Base-by-base conservation (phyloP, 2,329 filamentous ascomycete species). In the Dactylellina leptospora region DNA sequence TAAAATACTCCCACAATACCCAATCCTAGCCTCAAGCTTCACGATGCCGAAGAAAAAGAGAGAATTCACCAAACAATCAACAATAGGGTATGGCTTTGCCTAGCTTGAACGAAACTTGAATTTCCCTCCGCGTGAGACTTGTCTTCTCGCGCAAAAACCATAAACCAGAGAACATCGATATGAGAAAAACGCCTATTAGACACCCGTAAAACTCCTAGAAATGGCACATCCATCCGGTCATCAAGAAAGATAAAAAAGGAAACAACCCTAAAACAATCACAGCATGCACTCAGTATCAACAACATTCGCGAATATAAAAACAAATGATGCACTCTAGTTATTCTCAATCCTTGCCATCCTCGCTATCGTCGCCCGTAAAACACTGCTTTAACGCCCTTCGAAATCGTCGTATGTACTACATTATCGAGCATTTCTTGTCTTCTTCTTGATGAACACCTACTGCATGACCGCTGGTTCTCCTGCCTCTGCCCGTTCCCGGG, bases 351-450 rank as follows among this genome's bases (percentile, higher is more conserved):
- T 38, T 36, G 10, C 20, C 40, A 23, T 50, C 27, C 25, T 33
- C 42, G 27, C 18, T 8, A 2, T 27, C 13, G 5, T 20, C 16
- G 28, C 42, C 25, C 13, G 27, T n/a, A 42, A 60, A 48, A 25
- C 40, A 40, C 13, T 22, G n/a, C 22, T 30, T 28, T 27, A 70
- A 44, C 18, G 38, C 22, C 11, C 42, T 40, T 48, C n/a, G 56
- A 54, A 71, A 56, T 51, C 16, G 44, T 63, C 51, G 58, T 27
- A 59, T 58, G 50, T 36, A 63, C 66, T 71, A 71, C 66, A 71
- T 71, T n/a, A 71, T 63, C 51, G 53, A 63, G 22, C 66, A 71
- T 60, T 71, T 71, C 51, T 63, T 71, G 38, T 71, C 66, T 23
- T 62, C 58, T 23, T 71, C 64, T 13, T 40, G 28, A 18, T 50